A percentile compares a stretch with the other conserved stretches of the same genome.
These are phyloP conservation scores for Boletellus sp. DNA, from an alignment of 768 basidiomycete species.

Conservation along the genomic window DNA sequence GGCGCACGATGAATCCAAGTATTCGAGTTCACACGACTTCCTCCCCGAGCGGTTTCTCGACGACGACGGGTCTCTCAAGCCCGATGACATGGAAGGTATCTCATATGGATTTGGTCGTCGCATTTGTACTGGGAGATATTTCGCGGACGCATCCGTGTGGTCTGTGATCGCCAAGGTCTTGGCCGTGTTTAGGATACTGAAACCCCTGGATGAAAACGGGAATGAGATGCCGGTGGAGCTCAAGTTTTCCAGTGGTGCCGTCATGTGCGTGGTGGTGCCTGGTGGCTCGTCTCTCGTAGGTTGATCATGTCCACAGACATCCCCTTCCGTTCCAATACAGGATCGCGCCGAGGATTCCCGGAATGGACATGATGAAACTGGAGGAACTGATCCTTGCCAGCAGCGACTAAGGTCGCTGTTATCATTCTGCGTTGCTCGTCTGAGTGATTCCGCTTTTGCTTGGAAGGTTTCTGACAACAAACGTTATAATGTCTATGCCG, in stretches of 20 bases:
- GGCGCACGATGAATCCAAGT: slow-evolving; percentile 22
- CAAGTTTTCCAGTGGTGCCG: not conserved
- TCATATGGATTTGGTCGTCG: slow-evolving; percentile 20
- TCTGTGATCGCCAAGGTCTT: slow-evolving; percentile 4
- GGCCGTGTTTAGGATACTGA: slow-evolving; percentile 4
- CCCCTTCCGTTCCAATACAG: slow-evolving; percentile 4
- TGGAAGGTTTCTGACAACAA: slow-evolving; percentile 6
- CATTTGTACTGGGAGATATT: slow-evolving; percentile 16
- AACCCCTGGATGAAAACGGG: slow-evolving; percentile 4
- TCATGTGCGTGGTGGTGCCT: not conserved
- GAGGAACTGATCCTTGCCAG: not conserved
- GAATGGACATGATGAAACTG: not conserved
- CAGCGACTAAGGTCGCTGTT: not conserved
- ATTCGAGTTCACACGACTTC: slow-evolving; percentile 34
- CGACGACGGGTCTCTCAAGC: slow-evolving; percentile 7
- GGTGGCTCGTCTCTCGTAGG: not conserved
- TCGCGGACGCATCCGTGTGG: slow-evolving; percentile 13
- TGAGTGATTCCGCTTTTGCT: not conserved
- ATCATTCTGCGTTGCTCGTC: not conserved
- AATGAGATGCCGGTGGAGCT: slow-evolving; percentile 1
- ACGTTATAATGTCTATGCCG: too few relatives aligned
- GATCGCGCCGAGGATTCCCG: not conserved
- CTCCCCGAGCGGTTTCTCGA: slow-evolving; percentile 38
- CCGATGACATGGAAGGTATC: not conserved
- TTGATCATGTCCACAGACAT: not conserved